These are phyloP conservation scores for Colletotrichum sp. DNA, from an alignment of 2,329 filamentous ascomycete species.

Conservation along the genomic window DNA sequence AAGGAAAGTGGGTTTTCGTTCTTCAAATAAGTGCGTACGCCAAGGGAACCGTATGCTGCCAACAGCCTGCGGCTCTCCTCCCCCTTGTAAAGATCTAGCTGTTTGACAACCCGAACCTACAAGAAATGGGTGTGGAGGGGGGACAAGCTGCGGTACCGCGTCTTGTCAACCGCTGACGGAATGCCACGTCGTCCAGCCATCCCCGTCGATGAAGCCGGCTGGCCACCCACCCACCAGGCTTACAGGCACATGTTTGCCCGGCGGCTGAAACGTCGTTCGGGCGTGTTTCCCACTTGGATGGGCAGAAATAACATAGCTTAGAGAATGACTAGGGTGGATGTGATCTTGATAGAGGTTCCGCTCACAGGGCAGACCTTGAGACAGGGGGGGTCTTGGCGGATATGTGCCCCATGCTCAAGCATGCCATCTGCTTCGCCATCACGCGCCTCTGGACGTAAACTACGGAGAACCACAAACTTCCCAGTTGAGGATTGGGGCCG, in stretches of 20 bases:
- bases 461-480: background rate
- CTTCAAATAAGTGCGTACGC: constrained; percentile 5
- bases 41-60: background rate
- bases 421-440: background rate
- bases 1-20: background rate
- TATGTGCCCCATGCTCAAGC: background rate
- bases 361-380: background rate
- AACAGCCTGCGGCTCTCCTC: background rate
- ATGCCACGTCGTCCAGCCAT: constrained; percentile 10
- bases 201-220: background rate
- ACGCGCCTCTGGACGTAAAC: background rate
- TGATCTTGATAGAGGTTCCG: background rate
- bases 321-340: background rate
- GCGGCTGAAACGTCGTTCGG: constrained; percentile 3
- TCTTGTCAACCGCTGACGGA: background rate
- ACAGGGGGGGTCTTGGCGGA: background rate
- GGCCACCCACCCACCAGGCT: background rate
- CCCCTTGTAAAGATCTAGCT: background rate
- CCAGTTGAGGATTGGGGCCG: background rate
- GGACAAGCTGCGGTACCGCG: background rate
- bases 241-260: background rate
- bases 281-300: background rate
- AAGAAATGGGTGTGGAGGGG: background rate
- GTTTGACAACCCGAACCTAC: constrained; percentile 1
- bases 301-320: background rate